Conservation (phyloP, 2,329 filamentous ascomycete species). For the Fonsecaea pedrosoi region DNA sequence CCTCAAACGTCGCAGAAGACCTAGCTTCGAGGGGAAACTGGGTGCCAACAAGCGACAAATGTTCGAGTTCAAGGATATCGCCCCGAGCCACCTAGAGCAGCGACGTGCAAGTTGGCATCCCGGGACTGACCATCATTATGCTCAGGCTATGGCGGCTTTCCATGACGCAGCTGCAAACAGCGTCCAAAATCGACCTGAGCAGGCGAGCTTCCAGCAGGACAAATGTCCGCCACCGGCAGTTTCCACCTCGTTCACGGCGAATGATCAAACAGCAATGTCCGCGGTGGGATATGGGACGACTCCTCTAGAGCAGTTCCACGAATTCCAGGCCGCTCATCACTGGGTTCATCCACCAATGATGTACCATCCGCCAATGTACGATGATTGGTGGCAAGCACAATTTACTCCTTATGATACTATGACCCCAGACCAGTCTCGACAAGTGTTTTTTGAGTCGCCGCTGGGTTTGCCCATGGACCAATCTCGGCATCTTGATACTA, state of each 20-base stretch:
- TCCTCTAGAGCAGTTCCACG: constrained; percentile 6
- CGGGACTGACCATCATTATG: constrained; percentile 19
- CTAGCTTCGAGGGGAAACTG: constrained; percentile 8
- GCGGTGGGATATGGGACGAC: constrained; percentile 14
- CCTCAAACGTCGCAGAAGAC: constrained; percentile 20
- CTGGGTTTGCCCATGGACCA: constrained; percentile 1
- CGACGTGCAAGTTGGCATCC: constrained; percentile 16
- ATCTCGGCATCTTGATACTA: constrained; percentile 8
- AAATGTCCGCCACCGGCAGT: constrained; percentile 20
- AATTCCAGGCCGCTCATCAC: constrained; percentile 15
- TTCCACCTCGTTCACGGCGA: constrained; percentile 23
- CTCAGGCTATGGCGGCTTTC: constrained; percentile 21
- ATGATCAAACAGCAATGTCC: constrained; percentile 25
- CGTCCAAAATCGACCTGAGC: constrained; percentile 18
- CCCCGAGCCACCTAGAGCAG: constrained; percentile 9
- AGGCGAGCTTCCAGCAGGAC: constrained; percentile 21
- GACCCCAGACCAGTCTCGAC: constrained; percentile 11
- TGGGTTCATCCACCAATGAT: constrained; percentile 29
- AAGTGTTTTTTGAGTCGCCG: constrained; percentile 13
- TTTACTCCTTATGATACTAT: constrained; percentile 9
- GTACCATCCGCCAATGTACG: constrained; percentile 29
- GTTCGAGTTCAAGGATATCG: neutral
- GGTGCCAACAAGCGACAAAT: constrained; percentile 21
- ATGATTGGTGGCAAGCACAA: constrained; percentile 26
- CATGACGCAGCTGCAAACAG: constrained; percentile 19